Conservation (phyloP, 1,284 basidiomycete species). For the Fomitopsis palustris region DNA sequence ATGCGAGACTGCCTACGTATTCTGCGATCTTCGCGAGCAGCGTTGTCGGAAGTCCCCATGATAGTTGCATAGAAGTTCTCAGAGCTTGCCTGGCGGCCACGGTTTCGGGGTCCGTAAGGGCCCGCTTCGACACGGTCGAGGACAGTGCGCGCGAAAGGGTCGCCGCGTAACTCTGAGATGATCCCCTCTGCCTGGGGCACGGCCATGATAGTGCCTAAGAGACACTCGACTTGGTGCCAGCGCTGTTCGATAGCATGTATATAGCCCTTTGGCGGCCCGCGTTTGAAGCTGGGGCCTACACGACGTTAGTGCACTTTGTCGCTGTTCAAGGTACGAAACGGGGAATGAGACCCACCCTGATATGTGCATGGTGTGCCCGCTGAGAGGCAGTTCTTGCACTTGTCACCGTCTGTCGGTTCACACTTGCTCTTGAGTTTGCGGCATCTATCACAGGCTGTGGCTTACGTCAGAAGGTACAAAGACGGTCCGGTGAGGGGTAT, state of each 20-base stretch:
- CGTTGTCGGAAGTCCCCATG: constrained; percentile 52
- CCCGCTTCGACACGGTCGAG: constrained; percentile 69
- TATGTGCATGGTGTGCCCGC: constrained; percentile 71
- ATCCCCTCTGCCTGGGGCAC: constrained; percentile 68
- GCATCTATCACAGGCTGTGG: constrained; percentile 76
- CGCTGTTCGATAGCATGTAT: constrained; percentile 87
- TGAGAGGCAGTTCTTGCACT: constrained; percentile 67
- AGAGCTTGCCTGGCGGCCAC: constrained; percentile 43
- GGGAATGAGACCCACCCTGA: constrained; percentile 46
- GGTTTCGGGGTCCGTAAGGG: constrained; percentile 70
- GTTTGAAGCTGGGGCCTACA: constrained; percentile 75
- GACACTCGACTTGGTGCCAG: constrained; percentile 85
- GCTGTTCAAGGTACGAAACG: background rate
- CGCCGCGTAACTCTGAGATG: constrained; percentile 64
- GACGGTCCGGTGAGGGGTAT: background rate
- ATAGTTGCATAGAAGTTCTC: constrained; percentile 73
- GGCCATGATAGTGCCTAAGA: constrained; percentile 74
- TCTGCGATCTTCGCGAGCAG: constrained; percentile 52
- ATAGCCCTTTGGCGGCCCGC: constrained; percentile 87
- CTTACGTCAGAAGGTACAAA: background rate
- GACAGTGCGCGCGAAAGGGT: constrained; percentile 70
- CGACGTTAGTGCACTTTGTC: background rate
- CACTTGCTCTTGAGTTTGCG: constrained; percentile 87
- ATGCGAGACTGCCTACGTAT: constrained; percentile 71
- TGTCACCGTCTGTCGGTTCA: constrained; percentile 53